Conservation (phyloP, 2,329 filamentous ascomycete genomes). For the Pestalotiopsis sp. region DNA sequence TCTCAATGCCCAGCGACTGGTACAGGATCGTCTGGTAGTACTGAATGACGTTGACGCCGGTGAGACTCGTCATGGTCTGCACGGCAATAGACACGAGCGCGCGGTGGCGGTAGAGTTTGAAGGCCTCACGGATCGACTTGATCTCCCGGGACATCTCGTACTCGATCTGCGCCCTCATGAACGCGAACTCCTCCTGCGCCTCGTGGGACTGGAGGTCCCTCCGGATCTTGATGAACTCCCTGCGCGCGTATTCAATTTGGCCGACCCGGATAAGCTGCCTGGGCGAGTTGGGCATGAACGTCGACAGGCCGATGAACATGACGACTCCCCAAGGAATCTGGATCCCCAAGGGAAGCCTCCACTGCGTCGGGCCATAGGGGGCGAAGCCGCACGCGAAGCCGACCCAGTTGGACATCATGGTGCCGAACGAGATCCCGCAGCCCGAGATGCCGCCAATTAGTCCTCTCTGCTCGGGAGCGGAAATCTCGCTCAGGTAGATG, state of each 20-base stretch:
- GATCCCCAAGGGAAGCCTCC: slow-evolving; percentile 56
- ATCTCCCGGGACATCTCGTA: slow-evolving; percentile 61
- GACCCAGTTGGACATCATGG: slow-evolving; percentile 60
- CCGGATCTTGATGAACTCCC: slow-evolving; percentile 50
- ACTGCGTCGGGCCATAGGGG: slow-evolving; percentile 54
- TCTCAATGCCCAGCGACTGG: slow-evolving; percentile 53
- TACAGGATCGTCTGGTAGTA: slow-evolving; percentile 55
- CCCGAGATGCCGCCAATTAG: slow-evolving; percentile 57
- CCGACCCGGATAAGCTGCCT: slow-evolving; percentile 54
- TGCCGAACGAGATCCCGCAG: slow-evolving; percentile 57
- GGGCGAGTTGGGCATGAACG: slow-evolving; percentile 60
- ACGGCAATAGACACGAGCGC: slow-evolving; percentile 57
- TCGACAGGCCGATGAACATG: slow-evolving; percentile 54
- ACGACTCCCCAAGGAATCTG: slow-evolving; percentile 60
- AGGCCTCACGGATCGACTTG: slow-evolving; percentile 54
- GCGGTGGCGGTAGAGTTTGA: slow-evolving; percentile 51
- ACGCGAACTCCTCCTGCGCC: slow-evolving; percentile 51
- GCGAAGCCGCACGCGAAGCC: slow-evolving; percentile 58
- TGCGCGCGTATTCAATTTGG: slow-evolving; percentile 48
- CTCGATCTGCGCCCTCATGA: slow-evolving; percentile 58
- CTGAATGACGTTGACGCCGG: slow-evolving; percentile 60
- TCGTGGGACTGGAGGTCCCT: slow-evolving; percentile 46
- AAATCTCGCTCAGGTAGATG: slow-evolving; percentile 59
- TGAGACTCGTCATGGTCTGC: slow-evolving; percentile 60
- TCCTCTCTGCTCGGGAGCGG: slow-evolving; percentile 49